Base-by-base conservation (phyloP, 345 rosid genomes). In the Dipteronia sinensis region DNA sequence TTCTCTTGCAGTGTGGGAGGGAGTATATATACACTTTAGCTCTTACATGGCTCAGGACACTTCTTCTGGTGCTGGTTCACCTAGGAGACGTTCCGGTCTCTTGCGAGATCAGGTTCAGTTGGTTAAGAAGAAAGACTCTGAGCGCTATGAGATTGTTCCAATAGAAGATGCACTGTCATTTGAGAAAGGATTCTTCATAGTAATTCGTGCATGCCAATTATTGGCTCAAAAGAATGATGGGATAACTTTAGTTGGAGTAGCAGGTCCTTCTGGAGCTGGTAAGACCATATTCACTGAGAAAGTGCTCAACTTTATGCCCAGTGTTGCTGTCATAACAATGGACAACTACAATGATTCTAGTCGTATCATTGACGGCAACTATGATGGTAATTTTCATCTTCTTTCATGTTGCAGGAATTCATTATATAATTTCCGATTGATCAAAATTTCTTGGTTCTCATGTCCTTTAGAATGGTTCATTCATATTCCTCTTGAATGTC, bases 231-330 rank as follows among this genome's bases (percentile, higher is more conserved):
- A 94, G 86, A 96, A 94, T 77, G 94, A 92, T 66, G 99, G 99
- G 44, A 69, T 96, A 53, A 88, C 90, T 79, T 85, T 96, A 80
- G 97, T 94, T 71, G 99, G 98, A 34, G 90, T 96, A 63, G 99
- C 99, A 27, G 99, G 99, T 75, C 99, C 99, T 20, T 94, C 98
- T 75, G 99, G 99, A 34, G 99, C 99, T 75, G 99, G 99, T 20
- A 96, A 96, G 80, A 94, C 99, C 4, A 92, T 94, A 34, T 94
- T 96, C 84, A 92, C 99, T 3, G 99, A 96, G 82, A 96, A 96
- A 80, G 84, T 96, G 76, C 91, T 92, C 67, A 90, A 85, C 77
- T 96, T 96, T 73, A 89, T 94, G 97, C 98, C 99, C 63, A 94
- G 98, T 82, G 88, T 96, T 83, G 97, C 93, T 70, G 91, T 96